Base-by-base conservation (phyloP, 1,284 basidiomycete species). In the Marasmius oreades region DNA sequence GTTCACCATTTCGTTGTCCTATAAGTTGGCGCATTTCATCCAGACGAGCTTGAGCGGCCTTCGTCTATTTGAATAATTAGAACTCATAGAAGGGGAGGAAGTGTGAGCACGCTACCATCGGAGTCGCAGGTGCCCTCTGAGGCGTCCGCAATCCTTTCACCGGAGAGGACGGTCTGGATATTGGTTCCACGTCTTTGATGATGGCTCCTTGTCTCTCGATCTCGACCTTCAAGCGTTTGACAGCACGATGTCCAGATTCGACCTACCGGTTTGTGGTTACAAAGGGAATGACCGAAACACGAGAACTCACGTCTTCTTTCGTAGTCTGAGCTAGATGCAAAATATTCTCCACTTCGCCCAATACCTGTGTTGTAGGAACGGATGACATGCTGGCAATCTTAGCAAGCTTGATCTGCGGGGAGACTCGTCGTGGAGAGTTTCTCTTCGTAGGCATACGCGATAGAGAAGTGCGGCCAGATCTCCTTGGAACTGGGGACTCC, bases 21-120 rank as follows among this genome's bases (percentile, higher is more conserved):
- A 92, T 90, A 54, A 90, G 73, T 59, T 80, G 78, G 26, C 82
- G 79, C 90, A 92, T 89, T 67, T 92, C 89, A 62, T 89, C 83
- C 74, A 90, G 78, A 22, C 89, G 82, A 28, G 85, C 84, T 63
- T 84, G 83, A 33, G 88, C 88, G 55, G 84, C 89, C 65, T 72
- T 84, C 11, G 79, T 86, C 90, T 92, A 64, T 26, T 36, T 26
- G 39, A 54, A 59, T 59, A 44, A 59, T 51, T 43, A 46, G 42
- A 46, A 53, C 50, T 31, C 33, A 24, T 57, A 26, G 37, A 20
- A 34, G 51, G 59, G 8, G 47, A 48, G 24, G 39, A 42, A 50
- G n/a, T 33, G 67, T 72, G 60, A 64, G 84, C 16, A 20, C 16
- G 7, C 84, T 66, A 79, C 62, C 10, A 75, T 70, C 52, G 73